A percentile compares a stretch with the other conserved stretches of the same genome.
phyloP scores from a whole-genome alignment of 2,329 filamentous ascomycete genomes.

The Hymenoscyphus occultus region DNA sequence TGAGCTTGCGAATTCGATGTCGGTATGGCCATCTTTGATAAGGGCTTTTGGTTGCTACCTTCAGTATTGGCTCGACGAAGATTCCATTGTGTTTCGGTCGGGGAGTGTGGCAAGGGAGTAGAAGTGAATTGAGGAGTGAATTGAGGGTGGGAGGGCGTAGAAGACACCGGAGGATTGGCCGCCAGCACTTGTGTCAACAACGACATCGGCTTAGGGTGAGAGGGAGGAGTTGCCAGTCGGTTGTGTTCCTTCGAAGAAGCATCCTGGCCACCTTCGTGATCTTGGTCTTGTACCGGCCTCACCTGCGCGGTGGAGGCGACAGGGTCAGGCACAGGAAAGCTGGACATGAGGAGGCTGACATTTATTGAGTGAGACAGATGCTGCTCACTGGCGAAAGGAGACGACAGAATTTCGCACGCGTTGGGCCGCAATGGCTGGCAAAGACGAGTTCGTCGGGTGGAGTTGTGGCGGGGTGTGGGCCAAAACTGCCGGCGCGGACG shows the following conservation, averaged over 20 bases:
- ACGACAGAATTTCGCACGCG: slow-evolving; percentile 32
- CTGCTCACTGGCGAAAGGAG: slow-evolving; percentile 27
- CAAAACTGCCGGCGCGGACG: background rate
- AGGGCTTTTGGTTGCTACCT: slow-evolving; percentile 8
- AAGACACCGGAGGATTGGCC: slow-evolving; percentile 20
- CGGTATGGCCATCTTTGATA: slow-evolving; percentile 22
- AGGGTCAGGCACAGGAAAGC: slow-evolving; percentile 35
- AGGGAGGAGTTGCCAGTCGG: slow-evolving; percentile 16
- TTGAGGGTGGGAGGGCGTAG: slow-evolving; percentile 7
- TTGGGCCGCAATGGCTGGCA: slow-evolving; percentile 28
- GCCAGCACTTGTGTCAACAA: slow-evolving; percentile 34
- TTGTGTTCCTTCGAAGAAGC: slow-evolving; percentile 25
- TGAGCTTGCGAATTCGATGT: slow-evolving; percentile 14
- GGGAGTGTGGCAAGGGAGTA: slow-evolving; percentile 6
- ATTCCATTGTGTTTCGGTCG: slow-evolving; percentile 14
- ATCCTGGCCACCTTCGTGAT: slow-evolving; percentile 23
- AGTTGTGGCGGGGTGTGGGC: slow-evolving; percentile 1
- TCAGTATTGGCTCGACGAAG: slow-evolving; percentile 23
- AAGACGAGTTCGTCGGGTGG: background rate
- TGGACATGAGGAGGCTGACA: slow-evolving; percentile 38
- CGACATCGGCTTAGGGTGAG: slow-evolving; percentile 28
- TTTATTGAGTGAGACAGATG: slow-evolving; percentile 33
- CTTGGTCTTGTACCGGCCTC: slow-evolving; percentile 27
- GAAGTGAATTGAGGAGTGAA: slow-evolving; percentile 8
- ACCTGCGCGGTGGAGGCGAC: slow-evolving; percentile 34